A percentile compares a stretch with the other conserved stretches of the same genome.
phyloP scores from a whole-genome alignment of 2,329 filamentous ascomycete genomes.

The Xylaria sp. region DNA sequence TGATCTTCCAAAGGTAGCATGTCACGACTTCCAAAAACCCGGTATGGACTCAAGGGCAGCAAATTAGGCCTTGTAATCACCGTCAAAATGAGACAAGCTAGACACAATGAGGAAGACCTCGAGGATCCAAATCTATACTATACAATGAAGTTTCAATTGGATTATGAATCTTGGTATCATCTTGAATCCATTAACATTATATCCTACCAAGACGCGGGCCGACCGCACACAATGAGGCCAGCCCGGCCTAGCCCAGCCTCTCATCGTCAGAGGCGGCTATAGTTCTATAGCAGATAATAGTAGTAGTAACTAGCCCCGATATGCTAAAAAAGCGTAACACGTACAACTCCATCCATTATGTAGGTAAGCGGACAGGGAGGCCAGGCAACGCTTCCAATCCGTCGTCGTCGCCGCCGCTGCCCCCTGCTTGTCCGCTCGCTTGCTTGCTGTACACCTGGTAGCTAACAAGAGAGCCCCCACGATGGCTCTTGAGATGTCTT shows the following conservation, averaged over 20 bases:
- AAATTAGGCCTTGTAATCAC: neutral
- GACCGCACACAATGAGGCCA: slow-evolving; percentile 27
- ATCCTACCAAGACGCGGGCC: slow-evolving; percentile 32
- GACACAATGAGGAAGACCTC: neutral
- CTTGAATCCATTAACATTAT: slow-evolving; percentile 41
- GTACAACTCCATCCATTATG: slow-evolving; percentile 34
- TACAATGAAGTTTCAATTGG: slow-evolving; percentile 25
- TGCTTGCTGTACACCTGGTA: slow-evolving; percentile 24
- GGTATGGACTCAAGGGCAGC: too few species aligned
- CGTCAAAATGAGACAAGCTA: neutral
- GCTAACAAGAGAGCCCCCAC: slow-evolving; percentile 6
- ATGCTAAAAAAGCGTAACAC: slow-evolving; percentile 32
- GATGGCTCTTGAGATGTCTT: slow-evolving; percentile 26
- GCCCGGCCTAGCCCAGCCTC: slow-evolving; percentile 10
- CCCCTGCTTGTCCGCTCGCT: slow-evolving; percentile 2
- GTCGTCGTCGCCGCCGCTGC: neutral
- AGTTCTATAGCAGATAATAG: slow-evolving; percentile 38
- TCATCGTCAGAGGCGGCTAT: slow-evolving; percentile 27
- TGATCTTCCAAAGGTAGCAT: neutral
- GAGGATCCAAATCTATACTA: neutral
- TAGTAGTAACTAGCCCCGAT: slow-evolving; percentile 31
- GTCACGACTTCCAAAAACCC: neutral
- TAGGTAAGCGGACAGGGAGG: slow-evolving; percentile 16
- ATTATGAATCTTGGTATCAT: slow-evolving; percentile 33
- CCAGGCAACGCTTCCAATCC: slow-evolving; percentile 6